A percentile compares a stretch with the other conserved stretches of the same genome.
These are phyloP conservation scores for Glomus cerebriforme DNA, from an alignment of 192 early-diverging fungal genomes.

Conservation along the genomic window DNA sequence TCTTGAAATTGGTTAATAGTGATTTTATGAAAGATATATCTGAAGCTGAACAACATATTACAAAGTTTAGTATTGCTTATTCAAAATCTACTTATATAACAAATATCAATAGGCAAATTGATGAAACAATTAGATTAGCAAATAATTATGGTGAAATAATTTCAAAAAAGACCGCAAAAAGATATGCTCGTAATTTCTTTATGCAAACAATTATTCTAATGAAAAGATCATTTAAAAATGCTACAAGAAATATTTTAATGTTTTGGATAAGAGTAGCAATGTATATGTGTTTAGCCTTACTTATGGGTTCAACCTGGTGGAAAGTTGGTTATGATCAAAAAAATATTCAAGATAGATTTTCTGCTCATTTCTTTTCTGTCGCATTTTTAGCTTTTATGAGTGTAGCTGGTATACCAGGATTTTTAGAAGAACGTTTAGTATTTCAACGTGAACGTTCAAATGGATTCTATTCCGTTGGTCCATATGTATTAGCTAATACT, in stretches of 20 bases:
- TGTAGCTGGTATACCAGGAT: constrained; percentile 24
- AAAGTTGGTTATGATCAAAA: constrained; percentile 12
- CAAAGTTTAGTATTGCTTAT: not conserved
- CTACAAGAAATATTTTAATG: constrained; percentile 11
- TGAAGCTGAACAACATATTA: constrained; percentile 5
- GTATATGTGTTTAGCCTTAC: constrained; percentile 6
- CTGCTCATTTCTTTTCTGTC: constrained; percentile 27
- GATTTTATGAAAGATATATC: constrained; percentile 22
- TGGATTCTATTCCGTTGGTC: constrained; percentile 24
- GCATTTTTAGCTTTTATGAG: constrained; percentile 14
- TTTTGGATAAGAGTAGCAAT: constrained; percentile 21
- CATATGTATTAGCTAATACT: constrained; percentile 22
- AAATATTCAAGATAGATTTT: not conserved
- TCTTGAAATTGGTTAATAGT: constrained; percentile 36
- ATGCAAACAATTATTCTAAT: not conserved
- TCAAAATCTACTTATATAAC: not conserved
- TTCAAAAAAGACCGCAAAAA: not conserved
- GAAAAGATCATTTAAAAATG: not conserved
- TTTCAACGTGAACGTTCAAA: constrained; percentile 12
- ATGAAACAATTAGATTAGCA: not conserved
- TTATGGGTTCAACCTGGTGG: constrained; percentile 19
- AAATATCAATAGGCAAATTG: too few species aligned
- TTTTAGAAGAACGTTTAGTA: constrained; percentile 21
- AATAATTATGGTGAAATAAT: not conserved
- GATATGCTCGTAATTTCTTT: constrained; percentile 15